Evolutionary conservation across 139 green algal species (phyloP), one percentile per base, ranked within the genome.

Genomic region (Astrephomene gubernaculifera): DNA sequence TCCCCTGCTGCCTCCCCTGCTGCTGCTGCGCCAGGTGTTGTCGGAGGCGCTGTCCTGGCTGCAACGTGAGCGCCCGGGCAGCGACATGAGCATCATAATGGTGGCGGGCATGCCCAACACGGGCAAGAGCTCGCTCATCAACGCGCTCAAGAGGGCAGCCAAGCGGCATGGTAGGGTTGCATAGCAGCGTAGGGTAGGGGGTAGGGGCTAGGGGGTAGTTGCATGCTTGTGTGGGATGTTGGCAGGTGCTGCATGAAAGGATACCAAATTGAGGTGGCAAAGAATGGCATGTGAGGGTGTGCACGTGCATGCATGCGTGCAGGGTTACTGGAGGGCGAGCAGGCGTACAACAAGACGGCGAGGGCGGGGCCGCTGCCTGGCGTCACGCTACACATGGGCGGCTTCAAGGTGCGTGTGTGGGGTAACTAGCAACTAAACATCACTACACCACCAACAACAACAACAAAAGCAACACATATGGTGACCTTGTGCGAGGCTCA

Each of bases 111-210:
- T 90, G 70, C 88, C 88, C 12, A 91, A 91, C 79, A 82, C 80
- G 0, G 88, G 88, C 21, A 91, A 90, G 75, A 90, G 83, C n/a
- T 79, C 68, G 3, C 75, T 90, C 19, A 90, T 91, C 22, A 91
- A 91, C 36, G 81, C 54, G 29, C 60, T 88, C 44, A 88, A 85
- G 35, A 31, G 75, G 35, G 68, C 81, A n/a, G 86, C 86, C 12
- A 61, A 49, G n/a, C 25, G 24, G 41, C 33, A 67, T 65, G 80
- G 86, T 90, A 44, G 6, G 75, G 33, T 19, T 5, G 64, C 31
- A 35, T 27, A 35, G 65, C 38, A 31, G 39, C 44, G 65, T 72
- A 35, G 45, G 65, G 31, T 45, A 9, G 65, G 9, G 33, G 65
- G 65, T 10, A 45, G 65, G 31, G 7, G 63, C 10, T n/a, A 41